Conservation (phyloP, 306 rosid species). For the Corylus heterophylla region DNA sequence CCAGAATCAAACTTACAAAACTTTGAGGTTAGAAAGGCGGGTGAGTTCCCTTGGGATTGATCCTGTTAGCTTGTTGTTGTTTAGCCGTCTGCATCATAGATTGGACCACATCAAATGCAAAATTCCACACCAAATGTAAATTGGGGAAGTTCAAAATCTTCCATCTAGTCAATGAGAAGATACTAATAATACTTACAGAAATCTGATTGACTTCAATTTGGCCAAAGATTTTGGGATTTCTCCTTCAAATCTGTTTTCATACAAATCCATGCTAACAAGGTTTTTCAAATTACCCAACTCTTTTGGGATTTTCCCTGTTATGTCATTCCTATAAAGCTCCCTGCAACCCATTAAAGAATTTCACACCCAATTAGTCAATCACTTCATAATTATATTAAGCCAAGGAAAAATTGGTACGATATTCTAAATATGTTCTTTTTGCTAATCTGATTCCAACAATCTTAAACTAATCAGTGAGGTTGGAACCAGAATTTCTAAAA, state of each 20-base stretch:
- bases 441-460: neutral
- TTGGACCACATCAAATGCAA: conserved; percentile 12
- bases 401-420: neutral
- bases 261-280: conserved; percentile 89
- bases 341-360: conserved; percentile 44
- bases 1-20: conserved; percentile 59
- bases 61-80: conserved; percentile 77
- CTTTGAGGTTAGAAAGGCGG: conserved; percentile 66
- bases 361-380: conserved; percentile 18
- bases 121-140: conserved; percentile 14
- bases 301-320: conserved; percentile 71
- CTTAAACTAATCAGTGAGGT: neutral
- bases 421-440: neutral
- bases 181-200: conserved; percentile 65
- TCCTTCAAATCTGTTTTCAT: conserved; percentile 76
- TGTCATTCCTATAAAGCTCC: conserved; percentile 82
- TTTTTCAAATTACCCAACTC: conserved; percentile 71
- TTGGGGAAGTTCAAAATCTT: neutral
- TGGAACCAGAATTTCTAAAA: too few relatives aligned
- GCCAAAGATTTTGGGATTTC: conserved; percentile 75
- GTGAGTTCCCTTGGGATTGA: conserved; percentile 86
- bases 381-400: neutral
- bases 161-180: conserved; percentile 20
- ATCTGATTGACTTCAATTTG: conserved; percentile 81
- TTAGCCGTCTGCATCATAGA: conserved; percentile 56